Conservation (phyloP, 495 filamentous ascomycete species). For the Penicillium daleae region DNA sequence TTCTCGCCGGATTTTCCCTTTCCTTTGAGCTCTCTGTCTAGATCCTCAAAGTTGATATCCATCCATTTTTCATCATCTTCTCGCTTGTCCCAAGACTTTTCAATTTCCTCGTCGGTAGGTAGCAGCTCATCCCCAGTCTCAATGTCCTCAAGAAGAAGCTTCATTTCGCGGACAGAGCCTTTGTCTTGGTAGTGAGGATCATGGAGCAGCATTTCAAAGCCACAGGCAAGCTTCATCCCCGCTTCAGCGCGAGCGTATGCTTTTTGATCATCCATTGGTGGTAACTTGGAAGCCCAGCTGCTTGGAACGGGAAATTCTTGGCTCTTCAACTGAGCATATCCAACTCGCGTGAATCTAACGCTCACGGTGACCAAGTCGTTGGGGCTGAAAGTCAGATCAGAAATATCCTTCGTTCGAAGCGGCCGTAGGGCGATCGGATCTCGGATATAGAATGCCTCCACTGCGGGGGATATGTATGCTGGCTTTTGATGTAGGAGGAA, state of each 20-base stretch:
- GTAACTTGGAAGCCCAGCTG: constrained; percentile 57
- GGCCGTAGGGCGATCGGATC: constrained; percentile 78
- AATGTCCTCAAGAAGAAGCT: constrained; percentile 73
- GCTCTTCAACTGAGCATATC: constrained; percentile 89
- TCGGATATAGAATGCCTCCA: constrained; percentile 91
- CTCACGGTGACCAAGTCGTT: constrained; percentile 78
- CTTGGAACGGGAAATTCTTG: constrained; percentile 78
- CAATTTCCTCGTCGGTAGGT: constrained; percentile 75
- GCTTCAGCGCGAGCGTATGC: constrained; percentile 61
- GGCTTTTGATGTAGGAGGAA: constrained; percentile 75
- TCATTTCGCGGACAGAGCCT: constrained; percentile 69
- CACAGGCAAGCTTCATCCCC: constrained; percentile 88
- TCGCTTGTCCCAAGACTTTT: constrained; percentile 59
- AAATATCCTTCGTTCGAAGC: constrained; percentile 55
- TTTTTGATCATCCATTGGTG: constrained; percentile 37
- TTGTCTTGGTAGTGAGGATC: constrained; percentile 68
- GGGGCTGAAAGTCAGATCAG: constrained; percentile 66
- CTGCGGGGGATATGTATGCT: constrained; percentile 74
- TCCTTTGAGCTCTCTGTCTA: constrained; percentile 78
- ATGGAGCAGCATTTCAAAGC: constrained; percentile 84
- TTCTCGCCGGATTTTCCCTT: constrained; percentile 40
- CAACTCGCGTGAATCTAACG: constrained; percentile 80
- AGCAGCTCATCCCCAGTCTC: constrained; percentile 61
- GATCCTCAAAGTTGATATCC: constrained; percentile 86
- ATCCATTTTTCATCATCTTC: constrained; percentile 92